Evolutionary conservation across 768 basidiomycete genomes (phyloP).

Genomic region (Pleurotus cornucopiae): DNA sequence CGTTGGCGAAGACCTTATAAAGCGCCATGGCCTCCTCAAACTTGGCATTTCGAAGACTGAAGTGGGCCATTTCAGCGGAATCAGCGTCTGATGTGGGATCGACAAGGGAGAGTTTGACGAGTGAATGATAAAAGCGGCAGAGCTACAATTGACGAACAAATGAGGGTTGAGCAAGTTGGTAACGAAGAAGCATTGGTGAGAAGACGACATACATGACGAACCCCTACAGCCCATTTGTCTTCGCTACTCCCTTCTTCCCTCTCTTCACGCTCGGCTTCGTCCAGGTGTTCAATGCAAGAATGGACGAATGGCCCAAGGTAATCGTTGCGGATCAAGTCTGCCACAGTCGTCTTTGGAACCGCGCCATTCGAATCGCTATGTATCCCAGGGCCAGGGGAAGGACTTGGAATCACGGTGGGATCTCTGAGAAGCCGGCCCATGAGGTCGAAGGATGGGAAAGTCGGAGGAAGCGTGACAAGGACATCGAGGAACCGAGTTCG

Average conservation of each 20-base stretch:
- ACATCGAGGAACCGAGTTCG: slow-evolving; percentile 57
- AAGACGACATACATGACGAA: slow-evolving; percentile 54
- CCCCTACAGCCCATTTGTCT: slow-evolving; percentile 68
- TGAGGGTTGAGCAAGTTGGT: slow-evolving; percentile 1
- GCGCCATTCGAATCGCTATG: not conserved
- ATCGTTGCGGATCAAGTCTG: slow-evolving; percentile 59
- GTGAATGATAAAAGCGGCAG: slow-evolving; percentile 71
- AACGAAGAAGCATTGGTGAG: not conserved
- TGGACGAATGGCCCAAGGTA: slow-evolving; percentile 71
- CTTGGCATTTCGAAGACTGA: slow-evolving; percentile 64
- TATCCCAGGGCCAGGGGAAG: slow-evolving; percentile 20
- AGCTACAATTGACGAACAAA: slow-evolving; percentile 35
- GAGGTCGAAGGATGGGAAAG: slow-evolving; percentile 69
- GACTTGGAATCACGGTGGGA: slow-evolving; percentile 26
- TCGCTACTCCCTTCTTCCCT: slow-evolving; percentile 65
- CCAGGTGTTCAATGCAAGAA: slow-evolving; percentile 65
- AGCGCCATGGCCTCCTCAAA: slow-evolving; percentile 76
- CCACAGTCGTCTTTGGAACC: slow-evolving; percentile 44
- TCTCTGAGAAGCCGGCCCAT: slow-evolving; percentile 67
- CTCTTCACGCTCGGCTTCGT: slow-evolving; percentile 66
- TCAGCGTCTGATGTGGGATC: slow-evolving; percentile 64
- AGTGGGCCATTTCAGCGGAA: slow-evolving; percentile 74
- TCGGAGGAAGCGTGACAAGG: slow-evolving; percentile 64
- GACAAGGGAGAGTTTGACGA: slow-evolving; percentile 64
- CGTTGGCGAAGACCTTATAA: slow-evolving; percentile 57